Evolutionary conservation across 495 filamentous ascomycete species (phyloP).

Genomic region (Hypomontagnella monticulosa): DNA sequence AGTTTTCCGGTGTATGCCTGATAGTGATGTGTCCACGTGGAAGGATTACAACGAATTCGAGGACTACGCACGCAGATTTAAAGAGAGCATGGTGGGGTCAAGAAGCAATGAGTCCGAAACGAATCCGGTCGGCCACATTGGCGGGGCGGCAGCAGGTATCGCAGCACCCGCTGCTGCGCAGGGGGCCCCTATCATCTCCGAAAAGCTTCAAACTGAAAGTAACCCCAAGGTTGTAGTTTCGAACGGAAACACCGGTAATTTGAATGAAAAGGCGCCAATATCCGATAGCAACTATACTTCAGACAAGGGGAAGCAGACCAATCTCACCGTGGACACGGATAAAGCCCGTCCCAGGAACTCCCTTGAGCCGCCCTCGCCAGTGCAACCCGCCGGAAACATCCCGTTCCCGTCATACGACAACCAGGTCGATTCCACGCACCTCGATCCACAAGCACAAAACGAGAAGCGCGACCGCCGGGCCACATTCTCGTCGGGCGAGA

Average conservation of each 20-base stretch:
- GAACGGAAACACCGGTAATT: conserved; percentile 39
- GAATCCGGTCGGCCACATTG: conserved; percentile 47
- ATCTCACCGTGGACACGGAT: conserved; percentile 32
- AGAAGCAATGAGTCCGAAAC: conserved; percentile 52
- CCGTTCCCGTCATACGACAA: conserved; percentile 47
- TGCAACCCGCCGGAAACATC: conserved; percentile 38
- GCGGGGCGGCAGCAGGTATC: conserved; percentile 46
- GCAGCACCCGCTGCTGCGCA: conserved; percentile 31
- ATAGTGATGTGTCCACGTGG: conserved; percentile 93
- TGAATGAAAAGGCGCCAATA: conserved; percentile 46
- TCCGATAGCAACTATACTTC: conserved; percentile 9
- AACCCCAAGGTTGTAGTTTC: conserved; percentile 49
- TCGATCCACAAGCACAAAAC: conserved; percentile 39
- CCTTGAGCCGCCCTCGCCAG: conserved; percentile 39
- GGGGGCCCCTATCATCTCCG: conserved; percentile 39
- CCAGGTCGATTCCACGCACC: conserved; percentile 29
- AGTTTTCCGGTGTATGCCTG: conserved; percentile 97
- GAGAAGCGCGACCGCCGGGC: conserved; percentile 53
- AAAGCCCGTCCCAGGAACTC: conserved; percentile 32
- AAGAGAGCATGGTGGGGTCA: conserved; percentile 66
- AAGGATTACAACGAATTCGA: conserved; percentile 90
- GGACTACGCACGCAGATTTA: conserved; percentile 81
- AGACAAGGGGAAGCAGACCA: conserved; percentile 15
- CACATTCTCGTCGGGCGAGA: conserved; percentile 56
- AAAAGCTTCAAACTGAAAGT: conserved; percentile 43